Conservation (phyloP, 2,329 filamentous ascomycete genomes). For the Westerdykella aurantiaca region DNA sequence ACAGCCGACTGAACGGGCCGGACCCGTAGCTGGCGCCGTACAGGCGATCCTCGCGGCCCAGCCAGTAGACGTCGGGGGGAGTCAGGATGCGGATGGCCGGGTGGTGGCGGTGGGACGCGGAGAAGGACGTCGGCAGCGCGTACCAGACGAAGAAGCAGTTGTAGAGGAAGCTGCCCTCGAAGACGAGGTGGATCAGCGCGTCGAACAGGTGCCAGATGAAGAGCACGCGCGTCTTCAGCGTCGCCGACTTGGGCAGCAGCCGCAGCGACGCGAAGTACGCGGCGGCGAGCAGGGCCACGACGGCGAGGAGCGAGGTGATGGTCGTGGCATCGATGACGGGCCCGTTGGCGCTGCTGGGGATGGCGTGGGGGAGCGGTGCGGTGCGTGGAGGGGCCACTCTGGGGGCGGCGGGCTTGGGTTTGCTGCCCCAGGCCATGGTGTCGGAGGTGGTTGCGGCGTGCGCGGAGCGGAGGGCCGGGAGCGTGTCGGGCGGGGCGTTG, state of each 20-base stretch:
- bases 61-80: slow-evolving; percentile 48
- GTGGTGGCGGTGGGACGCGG: slow-evolving; percentile 21
- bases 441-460: slow-evolving; percentile 6
- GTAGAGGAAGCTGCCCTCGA: slow-evolving; percentile 88
- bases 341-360: slow-evolving; percentile 43
- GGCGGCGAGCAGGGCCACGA: slow-evolving; percentile 49
- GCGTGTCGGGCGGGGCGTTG: too few species aligned
- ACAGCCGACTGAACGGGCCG: slow-evolving; percentile 50
- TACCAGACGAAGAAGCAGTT: slow-evolving; percentile 78
- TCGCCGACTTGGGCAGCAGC: slow-evolving; percentile 50
- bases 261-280: slow-evolving; percentile 47
- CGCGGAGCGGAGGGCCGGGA: slow-evolving; percentile 5
- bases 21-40: slow-evolving; percentile 57
- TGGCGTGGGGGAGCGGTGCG: slow-evolving; percentile 51
- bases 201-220: slow-evolving; percentile 97
- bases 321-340: slow-evolving; percentile 46
- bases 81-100: slow-evolving; percentile 37
- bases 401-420: slow-evolving; percentile 6
- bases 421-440: slow-evolving; percentile 19
- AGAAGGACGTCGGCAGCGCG: slow-evolving; percentile 38
- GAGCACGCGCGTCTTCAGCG: slow-evolving; percentile 61
- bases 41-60: slow-evolving; percentile 48
- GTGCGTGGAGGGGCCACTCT: slow-evolving; percentile 45
- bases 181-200: slow-evolving; percentile 76
- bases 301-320: slow-evolving; percentile 49